These are phyloP conservation scores for Peribolospora kevripleyi DNA, from an alignment of 768 basidiomycete genomes.

Conservation along the genomic window DNA sequence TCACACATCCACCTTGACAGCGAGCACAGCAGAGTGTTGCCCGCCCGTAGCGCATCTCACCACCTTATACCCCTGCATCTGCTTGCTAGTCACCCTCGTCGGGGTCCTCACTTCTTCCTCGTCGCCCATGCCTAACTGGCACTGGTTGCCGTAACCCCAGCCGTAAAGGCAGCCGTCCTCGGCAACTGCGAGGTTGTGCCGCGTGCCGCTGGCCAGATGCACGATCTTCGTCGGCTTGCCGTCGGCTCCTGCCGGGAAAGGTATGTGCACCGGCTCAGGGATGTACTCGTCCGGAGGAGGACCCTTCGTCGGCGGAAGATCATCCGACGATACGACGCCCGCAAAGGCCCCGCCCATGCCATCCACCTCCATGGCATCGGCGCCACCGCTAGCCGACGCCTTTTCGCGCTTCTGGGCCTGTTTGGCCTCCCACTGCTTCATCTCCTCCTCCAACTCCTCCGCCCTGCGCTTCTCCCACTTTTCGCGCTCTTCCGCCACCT, in stretches of 20 bases:
- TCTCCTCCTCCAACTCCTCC: slow-evolving; percentile 13
- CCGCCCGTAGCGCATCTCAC: slow-evolving; percentile 19
- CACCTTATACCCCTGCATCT: slow-evolving; percentile 13
- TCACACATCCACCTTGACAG: background rate
- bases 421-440: background rate
- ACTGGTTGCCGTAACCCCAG: slow-evolving; percentile 22
- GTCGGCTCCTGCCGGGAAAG: slow-evolving; percentile 23
- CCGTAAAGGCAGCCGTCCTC: slow-evolving; percentile 22
- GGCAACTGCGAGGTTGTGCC: slow-evolving; percentile 23
- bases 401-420: background rate
- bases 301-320: slow-evolving; percentile 11
- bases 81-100: slow-evolving; percentile 11
- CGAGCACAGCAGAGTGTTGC: slow-evolving; percentile 18
- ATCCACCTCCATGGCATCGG: slow-evolving; percentile 1
- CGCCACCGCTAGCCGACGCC: background rate
- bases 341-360: slow-evolving; percentile 1
- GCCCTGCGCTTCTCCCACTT: slow-evolving; percentile 8
- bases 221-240: slow-evolving; percentile 19
- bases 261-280: slow-evolving; percentile 17
- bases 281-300: slow-evolving; percentile 17
- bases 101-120: slow-evolving; percentile 19
- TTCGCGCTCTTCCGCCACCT: background rate
- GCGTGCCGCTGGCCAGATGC: slow-evolving; percentile 19
- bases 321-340: slow-evolving; percentile 8
- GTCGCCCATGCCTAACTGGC: slow-evolving; percentile 23